Evolutionary conservation across 208 protist genomes (phyloP), one percentile per base, ranked within the genome.

Genomic region (Trypanosoma theileri): DNA sequence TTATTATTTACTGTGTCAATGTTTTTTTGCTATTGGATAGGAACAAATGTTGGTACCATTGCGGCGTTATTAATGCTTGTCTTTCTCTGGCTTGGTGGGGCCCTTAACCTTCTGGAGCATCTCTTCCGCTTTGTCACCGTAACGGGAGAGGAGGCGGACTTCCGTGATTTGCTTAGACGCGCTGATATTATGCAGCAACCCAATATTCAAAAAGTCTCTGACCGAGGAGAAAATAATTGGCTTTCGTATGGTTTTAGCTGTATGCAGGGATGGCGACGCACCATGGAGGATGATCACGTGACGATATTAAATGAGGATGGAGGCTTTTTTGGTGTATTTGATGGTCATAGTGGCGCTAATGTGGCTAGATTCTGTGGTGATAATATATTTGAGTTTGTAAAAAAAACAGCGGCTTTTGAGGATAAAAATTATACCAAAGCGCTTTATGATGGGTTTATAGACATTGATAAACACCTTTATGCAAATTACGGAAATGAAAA

Each of bases 281-380:
- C 74, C 17, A 97, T 97, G 94, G 91, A 97, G 73, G 94, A 97
- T 69, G 86, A 85, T 35, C 94, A 97, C 71, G 93, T 91, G 40
- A 77, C 82, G 17, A 52, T 86, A 17, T 73, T 93, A 14, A 70
- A 87, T 0, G 79, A 88, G 8, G 80, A 89, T 42, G 88, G 86
- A 56, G 91, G 88, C 53, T 93, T 96, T 71, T 97, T 94, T 44
- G 94, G 82, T 19, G 84, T 97, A 7, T 97, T 92, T 72, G 94
- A 97, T 66, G 94, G 94, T 40, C 94, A 97, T 75, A 92, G 88
- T 67, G 90, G 91, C 9, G 22, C 83, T 35, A 84, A 71, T 14
- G 85, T 84, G 1, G 79, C 89, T 6, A 80, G 82, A 58, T 94
- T 90, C 69, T 96, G 91, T 59, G 91, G 85, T 16, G 82, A 77